phyloP scores from a whole-genome alignment of 768 basidiomycete genomes.

The Suillus sp. region DNA sequence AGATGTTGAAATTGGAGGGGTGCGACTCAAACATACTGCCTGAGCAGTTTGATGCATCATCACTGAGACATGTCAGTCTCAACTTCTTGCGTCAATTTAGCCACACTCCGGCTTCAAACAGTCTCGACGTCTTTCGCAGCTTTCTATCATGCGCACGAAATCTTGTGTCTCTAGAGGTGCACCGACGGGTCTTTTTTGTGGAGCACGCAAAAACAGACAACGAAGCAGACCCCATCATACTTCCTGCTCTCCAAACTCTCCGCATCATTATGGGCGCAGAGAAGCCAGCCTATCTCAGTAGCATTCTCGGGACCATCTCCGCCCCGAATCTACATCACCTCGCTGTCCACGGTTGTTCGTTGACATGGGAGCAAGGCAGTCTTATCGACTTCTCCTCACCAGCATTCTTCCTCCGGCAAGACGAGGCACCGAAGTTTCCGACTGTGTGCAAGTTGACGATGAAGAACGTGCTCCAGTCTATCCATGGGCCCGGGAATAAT shows the following conservation, averaged over 20 bases:
- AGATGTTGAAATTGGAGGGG: not conserved
- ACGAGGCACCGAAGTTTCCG: not conserved
- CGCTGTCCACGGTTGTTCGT: not conserved
- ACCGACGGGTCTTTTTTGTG: not conserved
- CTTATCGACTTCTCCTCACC: not conserved
- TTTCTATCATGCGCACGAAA: conserved; percentile 1
- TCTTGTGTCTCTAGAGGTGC: not conserved
- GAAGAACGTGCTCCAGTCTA: conserved; percentile 7
- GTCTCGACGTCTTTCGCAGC: not conserved
- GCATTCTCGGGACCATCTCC: not conserved
- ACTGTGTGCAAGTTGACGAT: not conserved
- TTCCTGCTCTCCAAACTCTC: not conserved
- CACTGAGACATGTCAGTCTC: not conserved
- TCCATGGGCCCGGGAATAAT: not conserved
- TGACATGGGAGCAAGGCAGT: not conserved
- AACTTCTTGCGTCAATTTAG: not conserved
- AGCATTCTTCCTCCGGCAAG: not conserved
- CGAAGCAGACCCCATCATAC: not conserved
- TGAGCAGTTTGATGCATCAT: not conserved
- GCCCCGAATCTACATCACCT: not conserved
- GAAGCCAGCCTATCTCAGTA: not conserved
- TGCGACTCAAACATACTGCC: not conserved
- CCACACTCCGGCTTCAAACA: not conserved
- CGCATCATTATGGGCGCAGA: not conserved
- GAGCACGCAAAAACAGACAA: not conserved